Conservation (phyloP, 805 yeast species). For the Ogataea siamensis region DNA sequence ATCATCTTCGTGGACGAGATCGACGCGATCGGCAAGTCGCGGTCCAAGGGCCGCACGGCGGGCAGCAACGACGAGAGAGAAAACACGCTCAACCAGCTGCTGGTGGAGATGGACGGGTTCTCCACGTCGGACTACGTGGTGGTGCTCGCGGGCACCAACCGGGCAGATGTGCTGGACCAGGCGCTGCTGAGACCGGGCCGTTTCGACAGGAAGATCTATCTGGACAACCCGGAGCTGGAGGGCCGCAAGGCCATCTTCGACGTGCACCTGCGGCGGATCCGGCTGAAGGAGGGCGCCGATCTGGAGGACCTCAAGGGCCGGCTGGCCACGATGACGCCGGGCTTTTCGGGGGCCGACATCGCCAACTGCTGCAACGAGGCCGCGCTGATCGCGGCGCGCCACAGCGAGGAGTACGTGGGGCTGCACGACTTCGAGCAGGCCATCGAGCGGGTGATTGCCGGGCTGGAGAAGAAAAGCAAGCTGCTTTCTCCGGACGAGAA, state of each 20-base stretch:
- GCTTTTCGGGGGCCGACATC: constrained; percentile 94
- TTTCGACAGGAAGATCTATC: constrained; percentile 84
- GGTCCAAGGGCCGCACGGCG: constrained; percentile 67
- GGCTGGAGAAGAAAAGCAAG: constrained; percentile 83
- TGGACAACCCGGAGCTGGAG: constrained; percentile 84
- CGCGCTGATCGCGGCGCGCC: constrained; percentile 88
- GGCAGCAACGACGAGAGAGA: constrained; percentile 94
- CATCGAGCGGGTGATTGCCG: constrained; percentile 91
- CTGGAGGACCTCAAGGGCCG: constrained; percentile 71
- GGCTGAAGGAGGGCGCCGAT: constrained; percentile 43
- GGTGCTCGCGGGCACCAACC: constrained; percentile 91
- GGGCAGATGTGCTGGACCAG: constrained; percentile 86
- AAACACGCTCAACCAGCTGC: constrained; percentile 84
- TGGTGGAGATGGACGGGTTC: constrained; percentile 96
- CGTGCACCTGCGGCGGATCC: constrained; percentile 70
- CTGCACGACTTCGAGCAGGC: constrained; percentile 84
- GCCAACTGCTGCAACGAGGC: constrained; percentile 95
- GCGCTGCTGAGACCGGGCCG: constrained; percentile 94
- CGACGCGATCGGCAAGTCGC: constrained; percentile 90
- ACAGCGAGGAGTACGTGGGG: constrained; percentile 58
- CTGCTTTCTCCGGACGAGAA: constrained; percentile 79
- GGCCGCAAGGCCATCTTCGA: constrained; percentile 85
- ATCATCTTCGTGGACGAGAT: constrained; percentile 92
- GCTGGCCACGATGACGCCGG: constrained; percentile 89
- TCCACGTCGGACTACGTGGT: constrained; percentile 86